These are phyloP conservation scores for Verticillium nubilum DNA, from an alignment of 2,329 filamentous ascomycete species.

Conservation along the genomic window DNA sequence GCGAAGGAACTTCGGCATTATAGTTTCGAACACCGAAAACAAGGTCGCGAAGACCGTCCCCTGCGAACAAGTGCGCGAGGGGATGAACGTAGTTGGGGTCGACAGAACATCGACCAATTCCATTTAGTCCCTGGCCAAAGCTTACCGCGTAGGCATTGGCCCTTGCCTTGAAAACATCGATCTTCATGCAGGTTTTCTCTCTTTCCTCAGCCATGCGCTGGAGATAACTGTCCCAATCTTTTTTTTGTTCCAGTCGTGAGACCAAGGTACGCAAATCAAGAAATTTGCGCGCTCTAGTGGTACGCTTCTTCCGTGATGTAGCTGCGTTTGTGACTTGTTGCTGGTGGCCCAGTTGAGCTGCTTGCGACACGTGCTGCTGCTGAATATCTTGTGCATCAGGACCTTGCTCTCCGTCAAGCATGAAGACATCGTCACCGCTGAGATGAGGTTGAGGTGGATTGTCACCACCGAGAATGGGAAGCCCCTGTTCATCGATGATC, in stretches of 20 bases:
- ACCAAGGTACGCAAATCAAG: not conserved
- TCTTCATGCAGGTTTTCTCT: slow-evolving; percentile 18
- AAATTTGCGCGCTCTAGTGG: not conserved
- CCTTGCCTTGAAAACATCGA: slow-evolving; percentile 30
- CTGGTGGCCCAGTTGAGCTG: not conserved
- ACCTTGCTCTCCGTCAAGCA: slow-evolving; percentile 10
- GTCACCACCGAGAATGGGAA: not conserved
- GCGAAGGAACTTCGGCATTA: slow-evolving; percentile 4
- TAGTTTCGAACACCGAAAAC: slow-evolving; percentile 25
- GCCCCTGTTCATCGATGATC: not conserved
- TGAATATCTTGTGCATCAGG: slow-evolving; percentile 29
- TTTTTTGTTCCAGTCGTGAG: not conserved
- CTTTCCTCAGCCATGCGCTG: slow-evolving; percentile 36
- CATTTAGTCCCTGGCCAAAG: slow-evolving; percentile 31
- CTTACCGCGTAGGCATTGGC: slow-evolving; percentile 33
- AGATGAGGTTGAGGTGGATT: not conserved
- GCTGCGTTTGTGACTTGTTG: not conserved
- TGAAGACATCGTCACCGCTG: not conserved
- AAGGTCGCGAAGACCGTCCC: slow-evolving; percentile 32
- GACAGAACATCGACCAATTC: slow-evolving; percentile 26
- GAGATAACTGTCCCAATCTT: not conserved
- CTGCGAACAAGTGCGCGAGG: slow-evolving; percentile 40
- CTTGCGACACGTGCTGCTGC: slow-evolving; percentile 3
- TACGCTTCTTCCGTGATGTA: not conserved
- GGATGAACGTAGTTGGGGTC: slow-evolving; percentile 30